A percentile compares a stretch with the other conserved stretches of the same genome.
Conservation (phyloP, 306 rosid genomes). For the Castanopsis chinensis region DNA sequence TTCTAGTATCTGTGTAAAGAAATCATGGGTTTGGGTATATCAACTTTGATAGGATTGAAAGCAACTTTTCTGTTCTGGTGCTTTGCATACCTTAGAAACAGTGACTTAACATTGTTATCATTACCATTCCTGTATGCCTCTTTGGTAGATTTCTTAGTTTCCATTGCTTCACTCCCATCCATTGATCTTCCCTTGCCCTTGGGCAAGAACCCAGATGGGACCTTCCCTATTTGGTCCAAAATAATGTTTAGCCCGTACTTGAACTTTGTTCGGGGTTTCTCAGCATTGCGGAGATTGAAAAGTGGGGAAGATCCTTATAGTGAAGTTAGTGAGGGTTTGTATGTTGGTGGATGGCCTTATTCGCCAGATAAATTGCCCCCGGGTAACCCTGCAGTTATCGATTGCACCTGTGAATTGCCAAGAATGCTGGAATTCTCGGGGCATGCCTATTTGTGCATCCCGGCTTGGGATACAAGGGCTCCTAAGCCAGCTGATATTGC, state of each 20-base stretch:
- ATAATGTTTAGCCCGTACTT: slow-evolving; percentile 75
- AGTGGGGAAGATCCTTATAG: slow-evolving; percentile 64
- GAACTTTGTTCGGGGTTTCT: slow-evolving; percentile 65
- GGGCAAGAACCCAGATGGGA: slow-evolving; percentile 71
- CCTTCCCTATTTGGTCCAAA: slow-evolving; percentile 57
- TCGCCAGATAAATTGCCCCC: slow-evolving; percentile 73
- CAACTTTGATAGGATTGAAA: slow-evolving; percentile 59
- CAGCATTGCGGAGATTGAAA: slow-evolving; percentile 48
- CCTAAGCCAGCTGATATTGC: slow-evolving; percentile 70
- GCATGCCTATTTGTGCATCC: slow-evolving; percentile 59
- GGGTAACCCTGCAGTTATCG: slow-evolving; percentile 72
- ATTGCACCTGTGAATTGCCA: slow-evolving; percentile 91
- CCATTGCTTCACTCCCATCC: slow-evolving; percentile 72
- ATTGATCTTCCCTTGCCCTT: slow-evolving; percentile 73
- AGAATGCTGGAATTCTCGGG: slow-evolving; percentile 42
- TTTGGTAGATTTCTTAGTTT: slow-evolving; percentile 47
- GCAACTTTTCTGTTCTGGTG: slow-evolving; percentile 35
- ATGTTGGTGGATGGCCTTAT: slow-evolving; percentile 90
- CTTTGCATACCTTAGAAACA: slow-evolving; percentile 47
- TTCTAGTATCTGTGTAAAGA: background rate
- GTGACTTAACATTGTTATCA: slow-evolving; percentile 45
- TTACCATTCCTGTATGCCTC: slow-evolving; percentile 68
- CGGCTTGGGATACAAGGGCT: slow-evolving; percentile 89
- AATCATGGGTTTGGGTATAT: slow-evolving; percentile 68
- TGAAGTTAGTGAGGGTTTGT: slow-evolving; percentile 60